These are phyloP conservation scores for Hirsutella thompsonii DNA, from an alignment of 2,329 filamentous ascomycete species.

Conservation along the genomic window DNA sequence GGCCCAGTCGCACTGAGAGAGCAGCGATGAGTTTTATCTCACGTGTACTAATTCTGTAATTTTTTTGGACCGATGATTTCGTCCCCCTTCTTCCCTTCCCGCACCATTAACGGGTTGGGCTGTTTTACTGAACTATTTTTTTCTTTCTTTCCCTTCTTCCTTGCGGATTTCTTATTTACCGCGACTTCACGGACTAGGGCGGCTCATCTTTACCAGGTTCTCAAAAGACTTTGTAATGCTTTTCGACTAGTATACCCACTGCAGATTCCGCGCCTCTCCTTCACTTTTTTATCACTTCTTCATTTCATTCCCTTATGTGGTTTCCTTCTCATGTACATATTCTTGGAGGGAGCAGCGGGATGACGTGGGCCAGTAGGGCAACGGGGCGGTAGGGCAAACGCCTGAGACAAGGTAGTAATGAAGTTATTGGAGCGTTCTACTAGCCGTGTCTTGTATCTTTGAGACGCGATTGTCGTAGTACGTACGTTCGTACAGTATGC, in stretches of 20 bases:
- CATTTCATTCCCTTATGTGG: background rate
- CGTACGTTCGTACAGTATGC: no score
- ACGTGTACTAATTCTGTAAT: background rate
- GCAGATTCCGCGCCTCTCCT: background rate
- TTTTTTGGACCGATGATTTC: background rate
- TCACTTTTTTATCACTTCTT: background rate
- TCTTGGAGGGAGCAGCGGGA: background rate
- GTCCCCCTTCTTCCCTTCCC: background rate
- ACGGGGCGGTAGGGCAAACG: no score
- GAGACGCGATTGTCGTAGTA: no score
- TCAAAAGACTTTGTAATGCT: background rate
- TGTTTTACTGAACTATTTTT: background rate
- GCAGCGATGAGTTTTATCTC: slow-evolving; percentile 8
- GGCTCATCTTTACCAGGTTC: background rate
- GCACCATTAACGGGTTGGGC: no score
- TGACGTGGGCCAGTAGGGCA: no score
- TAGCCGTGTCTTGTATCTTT: no score
- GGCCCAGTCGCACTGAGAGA: slow-evolving; percentile 35
- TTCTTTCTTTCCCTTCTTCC: no score
- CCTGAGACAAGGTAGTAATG: no score
- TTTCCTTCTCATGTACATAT: background rate
- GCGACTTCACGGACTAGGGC: background rate
- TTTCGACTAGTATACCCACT: background rate
- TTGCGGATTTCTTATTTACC: background rate
- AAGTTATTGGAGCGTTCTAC: no score